Percentiles rank a stretch among this genome's conserved stretches.
phyloP scores from a whole-genome alignment of 768 basidiomycete species.

The Termitomyces sp. region DNA sequence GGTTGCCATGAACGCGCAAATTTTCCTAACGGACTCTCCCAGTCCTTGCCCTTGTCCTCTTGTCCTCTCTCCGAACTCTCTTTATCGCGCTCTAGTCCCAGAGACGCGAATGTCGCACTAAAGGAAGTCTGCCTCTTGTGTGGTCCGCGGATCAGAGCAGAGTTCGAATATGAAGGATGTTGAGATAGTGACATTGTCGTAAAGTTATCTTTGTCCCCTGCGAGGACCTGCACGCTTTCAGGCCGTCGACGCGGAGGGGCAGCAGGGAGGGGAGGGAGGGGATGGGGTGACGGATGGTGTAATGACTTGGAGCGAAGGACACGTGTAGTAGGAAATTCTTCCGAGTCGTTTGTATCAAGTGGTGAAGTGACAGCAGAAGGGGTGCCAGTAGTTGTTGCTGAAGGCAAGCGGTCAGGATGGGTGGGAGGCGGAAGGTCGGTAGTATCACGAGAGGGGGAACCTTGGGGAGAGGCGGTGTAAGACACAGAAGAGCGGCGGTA shows the following conservation, averaged over 20 bases:
- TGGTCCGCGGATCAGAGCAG: neutral
- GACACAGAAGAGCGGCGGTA: conserved; percentile 4
- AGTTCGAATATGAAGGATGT: conserved; percentile 7
- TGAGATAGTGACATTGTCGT: neutral
- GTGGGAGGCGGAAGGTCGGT: conserved; percentile 22
- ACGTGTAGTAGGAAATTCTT: conserved; percentile 28
- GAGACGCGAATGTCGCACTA: conserved; percentile 1
- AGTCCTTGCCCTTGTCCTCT: conserved; percentile 11
- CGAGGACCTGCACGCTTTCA: conserved; percentile 55
- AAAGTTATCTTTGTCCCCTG: neutral
- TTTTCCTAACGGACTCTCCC: conserved; percentile 6
- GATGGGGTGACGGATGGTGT: conserved; percentile 37
- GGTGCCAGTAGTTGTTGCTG: neutral
- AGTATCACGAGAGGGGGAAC: conserved; percentile 21
- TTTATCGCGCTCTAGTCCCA: conserved; percentile 6
- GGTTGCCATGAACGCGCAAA: conserved; percentile 38
- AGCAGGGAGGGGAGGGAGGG: conserved; percentile 22
- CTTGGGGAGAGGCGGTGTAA: conserved; percentile 21
- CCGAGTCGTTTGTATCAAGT: conserved; percentile 10
- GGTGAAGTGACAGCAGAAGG: conserved; percentile 12
- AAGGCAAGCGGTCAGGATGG: conserved; percentile 7
- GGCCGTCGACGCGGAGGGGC: conserved; percentile 52
- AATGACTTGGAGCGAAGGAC: conserved; percentile 52
- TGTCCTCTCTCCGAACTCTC: neutral
- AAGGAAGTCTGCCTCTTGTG: conserved; percentile 10